Conservation (phyloP, 331 rosid genomes). For the Prunus yedoensis region DNA sequence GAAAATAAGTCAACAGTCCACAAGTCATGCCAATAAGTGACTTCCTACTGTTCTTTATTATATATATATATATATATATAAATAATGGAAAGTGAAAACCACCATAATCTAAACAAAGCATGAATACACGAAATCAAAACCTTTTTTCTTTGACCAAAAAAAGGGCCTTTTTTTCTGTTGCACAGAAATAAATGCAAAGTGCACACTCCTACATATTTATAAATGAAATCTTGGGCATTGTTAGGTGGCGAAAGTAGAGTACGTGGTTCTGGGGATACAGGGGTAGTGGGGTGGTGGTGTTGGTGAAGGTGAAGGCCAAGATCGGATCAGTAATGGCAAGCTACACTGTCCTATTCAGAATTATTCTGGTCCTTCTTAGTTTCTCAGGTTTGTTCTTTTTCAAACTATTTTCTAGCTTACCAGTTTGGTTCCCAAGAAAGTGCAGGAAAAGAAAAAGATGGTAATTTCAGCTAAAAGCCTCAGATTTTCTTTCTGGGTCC, state of each 20-base stretch:
- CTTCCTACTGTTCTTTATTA: no score
- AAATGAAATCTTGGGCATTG: not conserved
- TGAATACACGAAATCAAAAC: constrained; percentile 13
- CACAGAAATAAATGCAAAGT: not conserved
- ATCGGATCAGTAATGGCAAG: constrained; percentile 41
- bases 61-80: no score
- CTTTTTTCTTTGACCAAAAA: not conserved
- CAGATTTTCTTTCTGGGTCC: constrained; percentile 5
- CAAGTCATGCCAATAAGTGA: not conserved
- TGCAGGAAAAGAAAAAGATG: not conserved
- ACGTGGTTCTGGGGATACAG: not conserved
- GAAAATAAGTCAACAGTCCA: no score
- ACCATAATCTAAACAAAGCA: not conserved
- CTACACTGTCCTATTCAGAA: constrained; percentile 34
- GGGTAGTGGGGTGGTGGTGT: not conserved
- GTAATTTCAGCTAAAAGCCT: not conserved
- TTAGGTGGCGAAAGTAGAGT: constrained; percentile 23
- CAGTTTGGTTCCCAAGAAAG: constrained; percentile 26
- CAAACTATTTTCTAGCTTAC: constrained; percentile 6
- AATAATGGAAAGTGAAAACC: not conserved
- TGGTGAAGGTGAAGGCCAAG: constrained; percentile 1
- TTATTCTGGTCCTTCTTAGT: constrained; percentile 44
- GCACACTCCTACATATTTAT: not conserved
- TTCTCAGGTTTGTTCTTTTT: constrained; percentile 47
- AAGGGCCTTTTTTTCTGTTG: not conserved